Percentiles rank a stretch among this genome's conserved stretches.
Conservation (phyloP, 169 alveolate species). For the Toxoplasma gondii region DNA sequence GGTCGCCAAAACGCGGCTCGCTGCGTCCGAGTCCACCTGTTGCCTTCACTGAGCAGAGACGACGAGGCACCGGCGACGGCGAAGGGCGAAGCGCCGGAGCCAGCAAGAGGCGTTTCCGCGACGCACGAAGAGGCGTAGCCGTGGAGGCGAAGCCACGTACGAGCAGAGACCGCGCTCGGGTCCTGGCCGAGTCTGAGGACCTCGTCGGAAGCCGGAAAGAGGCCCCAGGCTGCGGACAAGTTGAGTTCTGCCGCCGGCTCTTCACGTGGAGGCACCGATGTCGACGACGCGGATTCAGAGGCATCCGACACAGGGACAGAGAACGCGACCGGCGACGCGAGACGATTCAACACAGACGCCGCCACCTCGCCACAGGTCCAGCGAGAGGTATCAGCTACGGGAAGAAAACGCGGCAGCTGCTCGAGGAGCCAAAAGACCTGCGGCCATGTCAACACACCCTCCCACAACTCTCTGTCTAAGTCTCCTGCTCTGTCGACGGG, state of each 20-base stretch:
- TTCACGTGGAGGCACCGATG: neutral
- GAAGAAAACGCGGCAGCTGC: neutral
- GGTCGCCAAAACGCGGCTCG: neutral
- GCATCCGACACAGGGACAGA: neutral
- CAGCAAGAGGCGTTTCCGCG: neutral
- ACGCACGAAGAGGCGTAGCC: neutral
- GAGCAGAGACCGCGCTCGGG: neutral
- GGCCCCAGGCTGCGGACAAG: neutral
- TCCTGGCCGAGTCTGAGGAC: neutral
- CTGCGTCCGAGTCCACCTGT: neutral
- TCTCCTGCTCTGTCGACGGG: neutral
- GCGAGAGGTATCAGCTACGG: neutral
- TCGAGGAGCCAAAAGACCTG: constrained; percentile 23
- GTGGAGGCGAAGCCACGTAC: neutral
- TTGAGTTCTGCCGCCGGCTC: neutral
- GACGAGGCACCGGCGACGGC: neutral
- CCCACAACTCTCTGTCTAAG: neutral
- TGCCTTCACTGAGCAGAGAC: neutral
- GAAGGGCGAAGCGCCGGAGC: neutral
- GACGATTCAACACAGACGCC: neutral
- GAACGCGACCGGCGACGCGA: neutral
- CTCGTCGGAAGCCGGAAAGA: neutral
- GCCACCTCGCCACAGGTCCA: neutral
- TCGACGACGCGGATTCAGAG: neutral
- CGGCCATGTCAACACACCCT: constrained; percentile 10